Evolutionary conservation across 768 basidiomycete genomes (phyloP).

Genomic region (Podaxis sp.): DNA sequence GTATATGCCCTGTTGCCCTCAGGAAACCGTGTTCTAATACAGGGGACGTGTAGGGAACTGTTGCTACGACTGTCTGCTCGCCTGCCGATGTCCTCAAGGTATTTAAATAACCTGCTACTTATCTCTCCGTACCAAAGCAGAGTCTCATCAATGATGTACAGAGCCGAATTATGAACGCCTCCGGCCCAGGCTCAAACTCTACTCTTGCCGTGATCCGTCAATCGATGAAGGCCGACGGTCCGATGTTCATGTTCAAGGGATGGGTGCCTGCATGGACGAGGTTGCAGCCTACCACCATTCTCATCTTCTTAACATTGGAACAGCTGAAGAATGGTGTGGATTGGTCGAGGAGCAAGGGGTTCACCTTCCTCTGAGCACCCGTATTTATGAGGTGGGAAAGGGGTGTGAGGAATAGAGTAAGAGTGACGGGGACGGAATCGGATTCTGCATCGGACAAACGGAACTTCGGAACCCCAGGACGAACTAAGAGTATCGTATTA

Average conservation of each 20-base stretch:
- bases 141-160: conserved; percentile 17
- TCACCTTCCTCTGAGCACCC: conserved; percentile 19
- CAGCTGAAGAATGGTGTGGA: conserved; percentile 75
- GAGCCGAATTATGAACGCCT: conserved; percentile 88
- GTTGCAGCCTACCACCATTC: conserved; percentile 82
- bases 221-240: conserved; percentile 69
- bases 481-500: background rate
- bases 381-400: background rate
- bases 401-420: background rate
- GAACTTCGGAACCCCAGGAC: background rate
- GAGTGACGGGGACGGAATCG: background rate
- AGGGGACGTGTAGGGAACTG: conserved; percentile 55
- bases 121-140: background rate
- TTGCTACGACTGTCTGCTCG: conserved; percentile 86
- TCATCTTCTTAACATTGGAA: conserved; percentile 83
- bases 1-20: conserved; percentile 19
- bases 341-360: conserved; percentile 43
- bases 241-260: conserved; percentile 92
- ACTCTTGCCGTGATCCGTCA: conserved; percentile 64
- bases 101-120: conserved; percentile 9
- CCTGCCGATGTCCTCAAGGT: conserved; percentile 85
- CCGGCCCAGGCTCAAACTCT: conserved; percentile 73
- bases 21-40: background rate
- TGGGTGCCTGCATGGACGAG: conserved; percentile 87
- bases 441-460: background rate